Percentiles rank a stretch among this genome's conserved stretches.
Evolutionary conservation across 2,329 filamentous ascomycete genomes (phyloP).

Genomic region (Sporothrix luriei): DNA sequence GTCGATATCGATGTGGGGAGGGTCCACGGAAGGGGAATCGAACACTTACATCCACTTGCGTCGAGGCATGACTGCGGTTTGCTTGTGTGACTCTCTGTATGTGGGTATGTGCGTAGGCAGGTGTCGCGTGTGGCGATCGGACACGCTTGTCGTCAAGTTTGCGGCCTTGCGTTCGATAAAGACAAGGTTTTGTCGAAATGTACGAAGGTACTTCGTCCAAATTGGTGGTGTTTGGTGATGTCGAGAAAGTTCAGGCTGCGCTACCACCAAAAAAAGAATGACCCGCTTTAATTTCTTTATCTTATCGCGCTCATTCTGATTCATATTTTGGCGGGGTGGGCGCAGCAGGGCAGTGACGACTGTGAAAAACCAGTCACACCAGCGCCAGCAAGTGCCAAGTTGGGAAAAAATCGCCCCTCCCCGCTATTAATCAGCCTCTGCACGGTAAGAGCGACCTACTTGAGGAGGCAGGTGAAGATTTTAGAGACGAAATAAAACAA

Average conservation of each 20-base stretch:
- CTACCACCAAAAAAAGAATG: constrained; percentile 23
- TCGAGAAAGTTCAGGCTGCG: neutral
- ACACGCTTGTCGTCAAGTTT: neutral
- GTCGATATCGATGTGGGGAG: neutral
- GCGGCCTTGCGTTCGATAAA: neutral
- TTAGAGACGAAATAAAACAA: neutral
- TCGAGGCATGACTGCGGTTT: constrained; percentile 33
- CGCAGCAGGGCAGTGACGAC: constrained; percentile 20
- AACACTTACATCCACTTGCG: constrained; percentile 45
- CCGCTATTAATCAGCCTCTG: constrained; percentile 32
- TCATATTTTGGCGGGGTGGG: constrained; percentile 27
- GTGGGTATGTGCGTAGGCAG: neutral
- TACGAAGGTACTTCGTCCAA: neutral
- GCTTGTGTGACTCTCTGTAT: neutral
- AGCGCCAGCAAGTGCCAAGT: constrained; percentile 5
- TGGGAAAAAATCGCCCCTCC: constrained; percentile 41
- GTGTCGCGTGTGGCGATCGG: neutral
- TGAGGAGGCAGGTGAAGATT: constrained; percentile 25
- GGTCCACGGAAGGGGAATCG: neutral
- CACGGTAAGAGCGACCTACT: constrained; percentile 12
- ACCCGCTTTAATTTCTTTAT: constrained; percentile 30
- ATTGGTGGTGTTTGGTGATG: neutral
- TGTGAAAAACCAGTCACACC: constrained; percentile 13
- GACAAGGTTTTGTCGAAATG: neutral
- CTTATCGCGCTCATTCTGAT: constrained; percentile 32